Conservation (phyloP, 768 basidiomycete species). For the Collybiopsis confluens region DNA sequence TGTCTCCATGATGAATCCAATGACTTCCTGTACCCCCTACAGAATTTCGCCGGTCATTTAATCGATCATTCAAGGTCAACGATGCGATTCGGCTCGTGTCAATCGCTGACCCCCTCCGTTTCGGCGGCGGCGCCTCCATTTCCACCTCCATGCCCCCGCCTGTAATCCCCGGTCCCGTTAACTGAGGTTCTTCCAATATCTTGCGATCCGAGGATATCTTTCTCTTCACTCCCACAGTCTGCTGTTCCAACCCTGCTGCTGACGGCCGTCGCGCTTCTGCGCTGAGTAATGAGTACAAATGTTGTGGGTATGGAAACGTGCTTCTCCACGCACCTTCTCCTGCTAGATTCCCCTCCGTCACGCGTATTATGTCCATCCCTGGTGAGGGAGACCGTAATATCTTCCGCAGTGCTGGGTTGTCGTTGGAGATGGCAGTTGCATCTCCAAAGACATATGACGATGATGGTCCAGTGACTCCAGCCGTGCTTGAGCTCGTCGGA, state of each 20-base stretch:
- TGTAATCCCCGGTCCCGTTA: constrained; percentile 65
- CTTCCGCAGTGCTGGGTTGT: constrained; percentile 45
- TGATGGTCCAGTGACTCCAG: constrained; percentile 53
- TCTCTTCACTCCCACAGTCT: constrained; percentile 58
- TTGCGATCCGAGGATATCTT: constrained; percentile 76
- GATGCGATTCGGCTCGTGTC: constrained; percentile 75
- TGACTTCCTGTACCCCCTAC: constrained; percentile 54
- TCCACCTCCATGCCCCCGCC: constrained; percentile 57
- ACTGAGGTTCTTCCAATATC: constrained; percentile 58
- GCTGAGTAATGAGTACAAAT: constrained; percentile 50
- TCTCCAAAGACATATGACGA: constrained; percentile 74
- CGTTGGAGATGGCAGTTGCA: constrained; percentile 38
- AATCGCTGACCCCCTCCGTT: constrained; percentile 79
- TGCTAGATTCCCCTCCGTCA: not conserved
- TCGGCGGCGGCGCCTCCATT: constrained; percentile 65
- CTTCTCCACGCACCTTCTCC: constrained; percentile 7
- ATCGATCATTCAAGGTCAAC: constrained; percentile 70
- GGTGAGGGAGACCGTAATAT: constrained; percentile 55
- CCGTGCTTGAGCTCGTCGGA: constrained; percentile 33
- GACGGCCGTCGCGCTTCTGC: constrained; percentile 36
- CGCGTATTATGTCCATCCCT: constrained; percentile 22
- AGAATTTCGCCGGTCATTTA: constrained; percentile 77
- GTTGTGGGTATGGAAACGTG: not conserved
- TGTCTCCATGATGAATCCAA: constrained; percentile 42
- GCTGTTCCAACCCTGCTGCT: not conserved